Conservation (phyloP, 805 yeast genomes). For the Lachancea kluyveri region DNA sequence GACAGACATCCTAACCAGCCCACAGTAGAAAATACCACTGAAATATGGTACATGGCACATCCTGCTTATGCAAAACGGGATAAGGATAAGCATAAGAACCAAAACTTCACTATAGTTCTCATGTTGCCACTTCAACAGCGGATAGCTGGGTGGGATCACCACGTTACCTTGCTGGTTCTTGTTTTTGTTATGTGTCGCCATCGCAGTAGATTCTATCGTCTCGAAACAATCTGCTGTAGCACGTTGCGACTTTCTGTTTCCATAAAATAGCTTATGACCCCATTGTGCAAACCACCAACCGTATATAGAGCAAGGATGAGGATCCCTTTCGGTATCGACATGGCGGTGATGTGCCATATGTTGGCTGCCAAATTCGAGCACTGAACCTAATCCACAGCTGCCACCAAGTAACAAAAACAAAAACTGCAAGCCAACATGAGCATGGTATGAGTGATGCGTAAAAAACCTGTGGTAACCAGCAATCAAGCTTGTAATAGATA, state of each 20-base stretch:
- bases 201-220: conserved; percentile 41
- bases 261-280: conserved; percentile 78
- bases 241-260: conserved; percentile 46
- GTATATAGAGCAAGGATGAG: conserved; percentile 65
- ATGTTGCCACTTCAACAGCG: conserved; percentile 60
- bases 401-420: conserved; percentile 20
- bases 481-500: conserved; percentile 18
- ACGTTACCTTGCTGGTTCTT: conserved; percentile 54
- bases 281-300: conserved; percentile 80
- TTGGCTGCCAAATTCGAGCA: conserved; percentile 20
- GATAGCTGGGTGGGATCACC: conserved; percentile 55
- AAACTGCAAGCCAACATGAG: conserved; percentile 14
- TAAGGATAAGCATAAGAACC: conserved; percentile 42
- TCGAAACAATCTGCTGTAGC: conserved; percentile 38
- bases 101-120: conserved; percentile 58
- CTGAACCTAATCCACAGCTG: conserved; percentile 23
- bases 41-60: conserved; percentile 73
- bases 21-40: conserved; percentile 61
- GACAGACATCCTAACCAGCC: conserved; percentile 59
- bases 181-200: conserved; percentile 9
- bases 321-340: conserved; percentile 85
- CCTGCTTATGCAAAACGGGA: conserved; percentile 66
- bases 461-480: conserved; percentile 25
- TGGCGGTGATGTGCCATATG: conserved; percentile 89
- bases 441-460: conserved; percentile 21